phyloP scores from a whole-genome alignment of 2,329 filamentous ascomycete genomes.

The Fusarium sp. region DNA sequence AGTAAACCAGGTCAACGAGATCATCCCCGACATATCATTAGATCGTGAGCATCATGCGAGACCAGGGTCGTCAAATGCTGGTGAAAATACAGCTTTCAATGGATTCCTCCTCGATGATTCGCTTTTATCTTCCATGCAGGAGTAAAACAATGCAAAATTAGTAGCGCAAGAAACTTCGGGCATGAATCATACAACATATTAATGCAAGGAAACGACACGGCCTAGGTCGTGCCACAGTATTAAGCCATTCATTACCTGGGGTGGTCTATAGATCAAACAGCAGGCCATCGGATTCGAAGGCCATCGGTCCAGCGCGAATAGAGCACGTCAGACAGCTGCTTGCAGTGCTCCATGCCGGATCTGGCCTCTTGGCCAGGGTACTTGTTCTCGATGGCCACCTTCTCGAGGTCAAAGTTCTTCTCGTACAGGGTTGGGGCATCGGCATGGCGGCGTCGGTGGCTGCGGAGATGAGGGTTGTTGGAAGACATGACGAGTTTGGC shows the following conservation, averaged over 20 bases:
- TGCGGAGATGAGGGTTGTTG: conserved; percentile 87
- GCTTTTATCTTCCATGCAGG: not conserved
- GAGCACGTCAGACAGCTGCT: conserved; percentile 88
- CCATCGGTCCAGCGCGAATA: conserved; percentile 93
- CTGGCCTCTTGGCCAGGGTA: conserved; percentile 65
- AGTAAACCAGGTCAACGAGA: conserved; percentile 16
- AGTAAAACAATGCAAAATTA: conserved; percentile 25
- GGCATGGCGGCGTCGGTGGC: conserved; percentile 75
- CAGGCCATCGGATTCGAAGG: conserved; percentile 76
- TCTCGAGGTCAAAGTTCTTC: conserved; percentile 60
- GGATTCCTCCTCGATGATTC: conserved; percentile 1
- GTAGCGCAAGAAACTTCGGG: conserved; percentile 12
- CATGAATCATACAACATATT: conserved; percentile 17
- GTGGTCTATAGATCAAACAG: conserved; percentile 40
- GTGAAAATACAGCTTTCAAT: conserved; percentile 14
- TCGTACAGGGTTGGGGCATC: conserved; percentile 55
- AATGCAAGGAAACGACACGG: not conserved
- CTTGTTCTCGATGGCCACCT: conserved; percentile 60
- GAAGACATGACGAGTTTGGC: conserved; percentile 80
- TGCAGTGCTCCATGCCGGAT: conserved; percentile 91
- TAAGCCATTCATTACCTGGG: not conserved
- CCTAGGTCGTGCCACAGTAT: not conserved
- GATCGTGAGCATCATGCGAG: conserved; percentile 30
- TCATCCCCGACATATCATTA: conserved; percentile 37
- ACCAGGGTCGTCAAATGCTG: conserved; percentile 4